phyloP scores from a whole-genome alignment of 306 rosid genomes.

The Cicer pinnatifidum region DNA sequence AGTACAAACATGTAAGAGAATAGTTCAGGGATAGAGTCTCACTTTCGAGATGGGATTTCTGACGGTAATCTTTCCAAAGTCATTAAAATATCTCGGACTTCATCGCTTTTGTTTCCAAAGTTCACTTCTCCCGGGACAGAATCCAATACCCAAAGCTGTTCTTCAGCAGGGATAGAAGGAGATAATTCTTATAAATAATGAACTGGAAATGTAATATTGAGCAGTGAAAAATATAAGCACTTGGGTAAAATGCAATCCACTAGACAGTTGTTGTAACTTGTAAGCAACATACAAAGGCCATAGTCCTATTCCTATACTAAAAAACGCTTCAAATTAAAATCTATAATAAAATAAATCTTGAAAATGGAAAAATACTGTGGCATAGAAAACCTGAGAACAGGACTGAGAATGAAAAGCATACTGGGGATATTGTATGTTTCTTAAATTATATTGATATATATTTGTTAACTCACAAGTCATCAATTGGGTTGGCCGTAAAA shows the following conservation, averaged over 20 bases:
- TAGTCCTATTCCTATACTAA: constrained; percentile 2
- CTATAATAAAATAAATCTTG: not conserved
- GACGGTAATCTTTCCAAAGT: constrained; percentile 79
- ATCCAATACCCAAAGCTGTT: constrained; percentile 95
- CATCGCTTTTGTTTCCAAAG: constrained; percentile 62
- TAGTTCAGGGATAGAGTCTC: constrained; percentile 45
- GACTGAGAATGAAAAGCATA: not conserved
- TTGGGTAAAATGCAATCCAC: constrained; percentile 17
- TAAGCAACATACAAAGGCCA: constrained; percentile 12
- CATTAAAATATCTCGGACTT: constrained; percentile 68
- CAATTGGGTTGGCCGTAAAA: not conserved
- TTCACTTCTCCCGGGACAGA: constrained; percentile 78
- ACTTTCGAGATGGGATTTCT: constrained; percentile 75
- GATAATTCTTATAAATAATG: constrained; percentile 32
- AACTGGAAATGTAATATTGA: constrained; percentile 31
- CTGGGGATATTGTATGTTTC: not conserved
- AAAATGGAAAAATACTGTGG: not conserved
- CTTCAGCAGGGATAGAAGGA: constrained; percentile 55
- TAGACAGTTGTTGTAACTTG: constrained; percentile 23
- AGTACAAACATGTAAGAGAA: constrained; percentile 15
- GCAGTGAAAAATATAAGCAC: constrained; percentile 30
- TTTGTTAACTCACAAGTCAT: constrained; percentile 19
- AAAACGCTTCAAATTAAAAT: constrained; percentile 22
- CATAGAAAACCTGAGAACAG: constrained; percentile 12
- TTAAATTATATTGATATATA: constrained; percentile 10